phyloP scores from a whole-genome alignment of 257 asterid genomes.

The Leptodermis oblonga region DNA sequence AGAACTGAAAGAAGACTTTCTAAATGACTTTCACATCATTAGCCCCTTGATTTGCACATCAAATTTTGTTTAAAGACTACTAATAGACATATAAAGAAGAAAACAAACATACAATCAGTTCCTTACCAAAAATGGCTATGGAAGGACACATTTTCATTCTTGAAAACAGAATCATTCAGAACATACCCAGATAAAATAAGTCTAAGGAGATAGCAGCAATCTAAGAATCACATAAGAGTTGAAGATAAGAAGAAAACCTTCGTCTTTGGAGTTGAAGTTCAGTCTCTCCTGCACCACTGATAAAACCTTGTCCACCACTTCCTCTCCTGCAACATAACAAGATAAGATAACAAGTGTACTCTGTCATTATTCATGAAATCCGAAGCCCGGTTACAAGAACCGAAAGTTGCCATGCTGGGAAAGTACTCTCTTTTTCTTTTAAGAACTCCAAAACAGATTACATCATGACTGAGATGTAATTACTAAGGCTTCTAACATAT shows the following conservation, averaged over 20 bases:
- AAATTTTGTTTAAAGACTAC: background rate
- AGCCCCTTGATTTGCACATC: background rate
- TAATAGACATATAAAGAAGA: background rate
- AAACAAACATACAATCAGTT: background rate
- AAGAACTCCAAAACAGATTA: background rate
- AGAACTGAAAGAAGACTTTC: background rate
- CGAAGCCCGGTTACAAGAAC: background rate
- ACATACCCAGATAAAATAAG: background rate
- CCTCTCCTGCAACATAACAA: constrained; percentile 72
- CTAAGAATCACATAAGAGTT: background rate
- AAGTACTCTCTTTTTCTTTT: background rate
- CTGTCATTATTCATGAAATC: background rate
- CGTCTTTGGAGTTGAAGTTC: constrained; percentile 96
- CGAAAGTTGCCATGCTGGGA: background rate
- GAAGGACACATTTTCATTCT: background rate
- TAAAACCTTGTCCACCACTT: constrained; percentile 96
- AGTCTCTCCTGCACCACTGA: constrained; percentile 99
- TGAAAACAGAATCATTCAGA: background rate
- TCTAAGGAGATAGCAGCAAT: background rate
- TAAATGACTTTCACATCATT: constrained; percentile 2
- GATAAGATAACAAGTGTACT: background rate
- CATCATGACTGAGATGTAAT: background rate
- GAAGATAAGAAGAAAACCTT: constrained; percentile 45
- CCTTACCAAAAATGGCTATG: background rate
- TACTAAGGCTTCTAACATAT: constrained; percentile 11